A percentile compares a stretch with the other conserved stretches of the same genome.
These are phyloP conservation scores for Nitzschia putrida DNA, from an alignment of 108 stramenopile species.

Conservation along the genomic window DNA sequence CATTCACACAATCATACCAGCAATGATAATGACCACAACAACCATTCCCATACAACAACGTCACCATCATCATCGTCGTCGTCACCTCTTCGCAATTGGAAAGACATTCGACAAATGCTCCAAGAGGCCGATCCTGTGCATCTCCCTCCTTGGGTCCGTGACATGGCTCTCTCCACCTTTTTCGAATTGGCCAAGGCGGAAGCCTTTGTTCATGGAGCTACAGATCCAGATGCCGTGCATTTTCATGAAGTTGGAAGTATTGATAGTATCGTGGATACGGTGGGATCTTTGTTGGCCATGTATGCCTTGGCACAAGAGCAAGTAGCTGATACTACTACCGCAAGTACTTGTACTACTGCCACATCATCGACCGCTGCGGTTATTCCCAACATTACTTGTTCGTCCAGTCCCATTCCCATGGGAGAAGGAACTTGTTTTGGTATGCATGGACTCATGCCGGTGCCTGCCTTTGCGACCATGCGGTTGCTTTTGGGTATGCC, in stretches of 20 bases:
- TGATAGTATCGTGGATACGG: constrained; percentile 91
- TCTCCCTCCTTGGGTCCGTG: constrained; percentile 70
- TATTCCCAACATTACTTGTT: too few species aligned
- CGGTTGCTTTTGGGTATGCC: constrained; percentile 86
- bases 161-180: constrained; percentile 73
- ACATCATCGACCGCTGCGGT: too few species aligned
- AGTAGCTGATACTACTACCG: too few species aligned
- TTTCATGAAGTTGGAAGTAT: constrained; percentile 95
- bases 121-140: constrained; percentile 40
- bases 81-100: constrained; percentile 79
- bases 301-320: constrained; percentile 67
- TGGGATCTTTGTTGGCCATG: constrained; percentile 84
- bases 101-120: constrained; percentile 76
- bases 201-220: constrained; percentile 81
- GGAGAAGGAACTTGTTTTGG: constrained; percentile 91
- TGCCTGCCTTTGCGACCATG: constrained; percentile 91
- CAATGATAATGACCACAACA: not conserved
- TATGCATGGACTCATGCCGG: constrained; percentile 90
- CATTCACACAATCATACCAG: constrained; percentile 5
- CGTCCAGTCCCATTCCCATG: constrained; percentile 78
- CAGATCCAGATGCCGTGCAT: constrained; percentile 74
- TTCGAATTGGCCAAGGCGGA: constrained; percentile 86
- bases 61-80: not conserved
- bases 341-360: too few species aligned
- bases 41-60: not conserved